These are phyloP conservation scores for Globisporangium nunn DNA, from an alignment of 352 stramenopile genomes.

Conservation along the genomic window DNA sequence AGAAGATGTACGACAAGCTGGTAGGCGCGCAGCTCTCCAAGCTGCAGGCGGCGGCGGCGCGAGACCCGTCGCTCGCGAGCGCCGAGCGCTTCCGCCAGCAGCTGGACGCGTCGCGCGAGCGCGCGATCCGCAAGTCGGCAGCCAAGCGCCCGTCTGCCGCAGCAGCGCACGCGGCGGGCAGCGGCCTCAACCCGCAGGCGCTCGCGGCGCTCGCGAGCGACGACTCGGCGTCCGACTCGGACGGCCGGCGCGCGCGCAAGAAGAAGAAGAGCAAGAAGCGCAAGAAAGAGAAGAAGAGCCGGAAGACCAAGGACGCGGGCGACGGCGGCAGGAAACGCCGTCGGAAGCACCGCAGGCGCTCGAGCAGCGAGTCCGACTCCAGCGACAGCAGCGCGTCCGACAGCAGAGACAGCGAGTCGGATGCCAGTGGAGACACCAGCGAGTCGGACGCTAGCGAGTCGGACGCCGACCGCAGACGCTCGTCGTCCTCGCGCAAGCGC, in stretches of 20 bases:
- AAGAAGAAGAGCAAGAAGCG: constrained; percentile 8
- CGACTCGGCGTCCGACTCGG: constrained; percentile 24
- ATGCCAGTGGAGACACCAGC: constrained; percentile 7
- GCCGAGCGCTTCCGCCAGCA: constrained; percentile 49
- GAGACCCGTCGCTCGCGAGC: constrained; percentile 31
- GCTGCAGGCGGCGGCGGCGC: constrained; percentile 46
- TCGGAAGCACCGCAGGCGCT: constrained; percentile 15
- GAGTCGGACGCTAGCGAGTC: constrained; percentile 8
- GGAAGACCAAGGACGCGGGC: constrained; percentile 22
- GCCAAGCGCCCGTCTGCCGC: constrained; percentile 25
- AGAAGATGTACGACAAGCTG: constrained; percentile 77
- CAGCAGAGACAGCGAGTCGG: constrained; percentile 11
- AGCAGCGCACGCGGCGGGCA: constrained; percentile 20
- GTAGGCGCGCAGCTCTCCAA: constrained; percentile 65
- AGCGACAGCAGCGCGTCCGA: constrained; percentile 1
- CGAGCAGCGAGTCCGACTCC: constrained; percentile 12
- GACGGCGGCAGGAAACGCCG: constrained; percentile 14
- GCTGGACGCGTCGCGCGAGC: constrained; percentile 59
- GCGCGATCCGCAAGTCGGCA: constrained; percentile 47
- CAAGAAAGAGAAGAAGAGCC: constrained; percentile 13
- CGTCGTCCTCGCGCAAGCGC: constrained; percentile 10
- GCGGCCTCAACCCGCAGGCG: constrained; percentile 64
- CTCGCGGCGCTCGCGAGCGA: constrained; percentile 45
- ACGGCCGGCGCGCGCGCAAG: constrained; percentile 3
- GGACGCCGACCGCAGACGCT: constrained; percentile 14